Evolutionary conservation across 768 basidiomycete genomes (phyloP).

Genomic region (Lenzites betulinus): DNA sequence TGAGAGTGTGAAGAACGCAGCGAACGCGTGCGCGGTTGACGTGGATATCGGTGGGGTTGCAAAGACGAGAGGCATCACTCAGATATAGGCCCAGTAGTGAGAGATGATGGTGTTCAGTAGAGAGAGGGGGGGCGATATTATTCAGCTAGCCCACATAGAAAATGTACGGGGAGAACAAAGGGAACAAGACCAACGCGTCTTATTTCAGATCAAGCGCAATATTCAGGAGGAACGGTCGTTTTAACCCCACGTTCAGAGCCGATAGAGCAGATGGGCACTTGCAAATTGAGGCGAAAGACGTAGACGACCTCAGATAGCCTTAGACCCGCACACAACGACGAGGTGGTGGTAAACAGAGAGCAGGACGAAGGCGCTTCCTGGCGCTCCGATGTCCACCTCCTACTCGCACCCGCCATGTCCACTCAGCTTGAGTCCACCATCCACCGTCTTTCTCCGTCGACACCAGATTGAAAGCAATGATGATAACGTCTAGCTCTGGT

Average conservation of each 20-base stretch:
- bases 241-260: too few relatives aligned
- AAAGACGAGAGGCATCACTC: slow-evolving; percentile 22
- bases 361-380: too few relatives aligned
- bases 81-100: not conserved
- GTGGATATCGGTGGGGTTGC: slow-evolving; percentile 26
- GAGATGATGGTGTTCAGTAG: not conserved
- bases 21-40: slow-evolving; percentile 50
- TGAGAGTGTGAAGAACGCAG: slow-evolving; percentile 56
- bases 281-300: too few relatives aligned
- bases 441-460: too few relatives aligned
- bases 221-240: too few relatives aligned
- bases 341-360: too few relatives aligned
- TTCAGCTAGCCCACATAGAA: not conserved
- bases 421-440: not conserved
- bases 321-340: too few relatives aligned
- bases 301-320: too few relatives aligned
- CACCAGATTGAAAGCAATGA: not conserved
- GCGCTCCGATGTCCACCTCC: not conserved
- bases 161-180: not conserved
- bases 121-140: not conserved
- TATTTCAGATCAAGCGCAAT: too few relatives aligned
- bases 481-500: not conserved
- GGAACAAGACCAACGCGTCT: not conserved
- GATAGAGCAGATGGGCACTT: too few relatives aligned
- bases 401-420: not conserved